These are phyloP conservation scores for Fusarium sp. DNA, from an alignment of 2,329 filamentous ascomycete species.

Conservation along the genomic window DNA sequence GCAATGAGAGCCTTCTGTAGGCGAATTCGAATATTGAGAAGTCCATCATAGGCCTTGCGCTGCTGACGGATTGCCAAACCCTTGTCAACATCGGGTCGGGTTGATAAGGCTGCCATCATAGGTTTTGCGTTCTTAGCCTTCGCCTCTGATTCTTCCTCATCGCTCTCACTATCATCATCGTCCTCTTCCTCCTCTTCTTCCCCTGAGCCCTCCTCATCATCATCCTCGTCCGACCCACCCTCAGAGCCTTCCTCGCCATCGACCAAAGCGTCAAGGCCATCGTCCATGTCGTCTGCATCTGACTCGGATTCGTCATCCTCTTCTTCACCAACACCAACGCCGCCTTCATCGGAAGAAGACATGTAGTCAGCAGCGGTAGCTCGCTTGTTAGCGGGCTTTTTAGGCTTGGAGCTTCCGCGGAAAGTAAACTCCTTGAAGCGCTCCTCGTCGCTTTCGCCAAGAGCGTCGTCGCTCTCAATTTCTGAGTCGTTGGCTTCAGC, in stretches of 20 bases:
- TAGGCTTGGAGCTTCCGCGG: constrained; percentile 65
- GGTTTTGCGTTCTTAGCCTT: constrained; percentile 47
- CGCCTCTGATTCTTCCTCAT: constrained; percentile 43
- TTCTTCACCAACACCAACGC: constrained; percentile 46
- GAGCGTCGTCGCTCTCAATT: constrained; percentile 73
- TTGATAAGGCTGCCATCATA: constrained; percentile 44
- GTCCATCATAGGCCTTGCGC: constrained; percentile 83
- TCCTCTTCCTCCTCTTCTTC: constrained; percentile 49
- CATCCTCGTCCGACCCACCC: constrained; percentile 49
- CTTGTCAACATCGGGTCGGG: constrained; percentile 75
- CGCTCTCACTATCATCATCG: constrained; percentile 51
- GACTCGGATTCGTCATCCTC: constrained; percentile 49
- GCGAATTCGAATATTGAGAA: constrained; percentile 90
- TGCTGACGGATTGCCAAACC: constrained; percentile 88
- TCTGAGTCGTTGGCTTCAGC: constrained; percentile 64
- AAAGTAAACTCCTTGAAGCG: constrained; percentile 78
- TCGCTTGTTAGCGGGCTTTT: constrained; percentile 50
- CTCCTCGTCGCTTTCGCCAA: constrained; percentile 87
- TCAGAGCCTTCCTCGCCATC: constrained; percentile 46
- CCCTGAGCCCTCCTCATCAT: constrained; percentile 49
- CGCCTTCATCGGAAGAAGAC: constrained; percentile 55
- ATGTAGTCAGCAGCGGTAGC: constrained; percentile 68
- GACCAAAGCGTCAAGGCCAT: constrained; percentile 48
- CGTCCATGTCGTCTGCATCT: constrained; percentile 51
- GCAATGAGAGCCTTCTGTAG: constrained; percentile 90